Evolutionary conservation across 495 filamentous ascomycete genomes (phyloP), one percentile per base, ranked within the genome.

Genomic region (Neurospora tetrasperma): DNA sequence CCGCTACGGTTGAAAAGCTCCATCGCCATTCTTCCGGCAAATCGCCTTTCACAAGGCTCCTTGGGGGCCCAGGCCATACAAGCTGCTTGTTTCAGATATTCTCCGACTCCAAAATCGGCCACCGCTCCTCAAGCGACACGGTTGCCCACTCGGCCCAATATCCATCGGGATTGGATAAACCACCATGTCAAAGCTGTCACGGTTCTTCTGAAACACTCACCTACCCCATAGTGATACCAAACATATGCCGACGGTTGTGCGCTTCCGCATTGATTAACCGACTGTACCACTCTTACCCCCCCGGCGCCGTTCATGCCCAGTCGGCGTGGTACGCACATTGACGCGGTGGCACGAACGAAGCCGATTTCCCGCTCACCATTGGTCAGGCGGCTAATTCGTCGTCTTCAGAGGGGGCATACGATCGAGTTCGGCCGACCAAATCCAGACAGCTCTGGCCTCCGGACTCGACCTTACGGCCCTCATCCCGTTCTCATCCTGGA

Each of bases 151-250:
- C 46, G 31, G 44, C 38, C 42, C 71, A 71, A 72, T 69, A 69
- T 69, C 40, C 18, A 35, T 3, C 10, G 71, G 18, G 39, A 59
- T 43, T 71, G 69, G 27, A 71, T n/a, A 38, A 59, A 54, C 62
- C 23, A 40, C 70, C 27, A 66, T 35, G 27, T 66, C 54, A 66
- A 66, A 74, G 70, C 73, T 72, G 70, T 69, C 70, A 43, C 39
- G 38, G 23, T 44, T 54, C 59, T 43, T 69, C 66, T 74, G 73
- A 76, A 74, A 74, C 73, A 66, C 73, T 72, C 23, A 43, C 8
- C 6, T 73, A 31, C 40, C 44, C n/a, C 42, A 54, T 70, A 54
- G 73, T 76, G 23, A 59, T 42, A 72, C 71, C 39, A 66, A 66
- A 35, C 54, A 31, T 35, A 35, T 66, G 20, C 31, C 66, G 40